Conservation (phyloP, 495 filamentous ascomycete genomes). For the Penicillium pulvis region DNA sequence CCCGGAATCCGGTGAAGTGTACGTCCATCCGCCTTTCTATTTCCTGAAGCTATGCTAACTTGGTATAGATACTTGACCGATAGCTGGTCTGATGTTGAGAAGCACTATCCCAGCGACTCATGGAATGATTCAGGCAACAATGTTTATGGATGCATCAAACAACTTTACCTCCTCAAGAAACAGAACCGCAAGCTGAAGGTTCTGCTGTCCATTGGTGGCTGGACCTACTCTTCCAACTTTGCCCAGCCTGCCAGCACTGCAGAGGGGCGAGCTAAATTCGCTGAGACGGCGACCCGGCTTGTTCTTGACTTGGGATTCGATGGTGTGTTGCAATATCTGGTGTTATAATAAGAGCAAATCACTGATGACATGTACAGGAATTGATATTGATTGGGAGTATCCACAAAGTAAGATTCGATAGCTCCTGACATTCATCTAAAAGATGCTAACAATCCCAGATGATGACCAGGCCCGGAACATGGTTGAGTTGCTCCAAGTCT, state of each 20-base stretch:
- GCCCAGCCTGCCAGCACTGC: constrained; percentile 61
- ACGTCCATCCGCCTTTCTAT: constrained; percentile 22
- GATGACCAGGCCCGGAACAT: constrained; percentile 65
- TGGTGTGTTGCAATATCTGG: constrained; percentile 31
- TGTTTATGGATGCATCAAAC: constrained; percentile 74
- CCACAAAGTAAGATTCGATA: constrained; percentile 35
- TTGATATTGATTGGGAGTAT: constrained; percentile 70
- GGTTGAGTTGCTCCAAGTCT: constrained; percentile 68
- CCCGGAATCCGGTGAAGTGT: constrained; percentile 77
- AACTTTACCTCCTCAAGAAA: constrained; percentile 89
- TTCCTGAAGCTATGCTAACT: background rate
- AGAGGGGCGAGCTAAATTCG: constrained; percentile 72
- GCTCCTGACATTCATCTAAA: background rate
- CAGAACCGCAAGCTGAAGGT: constrained; percentile 86
- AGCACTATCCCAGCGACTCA: constrained; percentile 66
- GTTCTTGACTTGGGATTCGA: constrained; percentile 69
- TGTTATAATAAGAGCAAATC: background rate
- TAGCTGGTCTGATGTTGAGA: constrained; percentile 82
- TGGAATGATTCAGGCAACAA: constrained; percentile 50
- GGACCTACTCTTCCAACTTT: constrained; percentile 94
- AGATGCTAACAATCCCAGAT: constrained; percentile 32
- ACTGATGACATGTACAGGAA: constrained; percentile 26
- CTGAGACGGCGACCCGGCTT: constrained; percentile 65
- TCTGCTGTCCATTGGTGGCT: constrained; percentile 91
- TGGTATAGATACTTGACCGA: constrained; percentile 68